phyloP scores from a whole-genome alignment of 116 monocot genomes.

The Cymodocea nodosa region DNA sequence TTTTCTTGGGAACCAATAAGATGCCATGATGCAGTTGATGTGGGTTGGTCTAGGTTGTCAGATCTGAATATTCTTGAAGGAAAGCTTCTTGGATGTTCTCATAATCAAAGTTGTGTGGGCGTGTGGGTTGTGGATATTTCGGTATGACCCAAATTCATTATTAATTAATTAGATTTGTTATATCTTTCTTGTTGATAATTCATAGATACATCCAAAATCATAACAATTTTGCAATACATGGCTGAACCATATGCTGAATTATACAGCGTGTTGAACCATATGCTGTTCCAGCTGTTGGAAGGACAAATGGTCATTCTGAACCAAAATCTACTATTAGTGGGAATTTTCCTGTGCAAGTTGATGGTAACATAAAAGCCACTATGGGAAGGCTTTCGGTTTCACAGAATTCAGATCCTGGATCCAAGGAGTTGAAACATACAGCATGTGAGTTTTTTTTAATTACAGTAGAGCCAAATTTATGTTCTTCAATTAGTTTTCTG shows the following conservation, averaged over 20 bases:
- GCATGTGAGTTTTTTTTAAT: slow-evolving; percentile 21
- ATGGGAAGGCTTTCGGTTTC: slow-evolving; percentile 54
- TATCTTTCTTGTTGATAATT: not conserved
- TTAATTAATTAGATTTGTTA: not conserved
- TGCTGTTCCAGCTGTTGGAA: slow-evolving; percentile 30
- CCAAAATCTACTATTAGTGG: slow-evolving; percentile 31
- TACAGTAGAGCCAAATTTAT: not conserved
- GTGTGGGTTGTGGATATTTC: slow-evolving; percentile 98
- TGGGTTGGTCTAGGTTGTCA: slow-evolving; percentile 91
- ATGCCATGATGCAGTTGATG: slow-evolving; percentile 91
- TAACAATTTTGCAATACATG: not conserved
- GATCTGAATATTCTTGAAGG: slow-evolving; percentile 94
- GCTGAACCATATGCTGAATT: not conserved
- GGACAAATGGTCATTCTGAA: slow-evolving; percentile 49
- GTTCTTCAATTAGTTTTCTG: not conserved
- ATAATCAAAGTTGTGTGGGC: slow-evolving; percentile 99
- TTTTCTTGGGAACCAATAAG: slow-evolving; percentile 97
- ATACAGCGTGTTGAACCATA: slow-evolving; percentile 79
- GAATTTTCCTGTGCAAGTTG: slow-evolving; percentile 35
- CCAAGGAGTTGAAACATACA: slow-evolving; percentile 42
- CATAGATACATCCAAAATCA: not conserved
- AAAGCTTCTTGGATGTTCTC: slow-evolving; percentile 99
- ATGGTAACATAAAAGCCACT: slow-evolving; percentile 37
- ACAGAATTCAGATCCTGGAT: slow-evolving; percentile 41
- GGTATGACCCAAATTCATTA: slow-evolving; percentile 23